Conservation (phyloP, 306 rosid species). For the Gastrolobium bilobum region DNA sequence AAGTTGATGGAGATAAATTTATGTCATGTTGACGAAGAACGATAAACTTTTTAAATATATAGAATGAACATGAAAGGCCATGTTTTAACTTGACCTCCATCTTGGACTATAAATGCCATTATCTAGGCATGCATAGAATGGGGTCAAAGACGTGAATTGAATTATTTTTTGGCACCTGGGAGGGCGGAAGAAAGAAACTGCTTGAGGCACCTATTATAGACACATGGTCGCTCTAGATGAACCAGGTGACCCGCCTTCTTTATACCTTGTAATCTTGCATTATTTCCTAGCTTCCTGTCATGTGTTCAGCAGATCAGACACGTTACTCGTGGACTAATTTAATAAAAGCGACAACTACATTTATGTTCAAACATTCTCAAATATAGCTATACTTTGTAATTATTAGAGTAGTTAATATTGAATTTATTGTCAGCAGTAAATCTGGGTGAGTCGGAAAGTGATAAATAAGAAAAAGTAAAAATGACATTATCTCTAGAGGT, state of each 20-base stretch:
- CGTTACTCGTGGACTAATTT: neutral
- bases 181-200: constrained; percentile 23
- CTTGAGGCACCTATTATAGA: constrained; percentile 43
- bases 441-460: neutral
- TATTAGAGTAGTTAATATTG: too few species aligned
- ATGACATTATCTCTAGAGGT: too few species aligned
- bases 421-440: neutral
- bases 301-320: neutral
- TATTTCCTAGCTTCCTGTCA: constrained; percentile 51
- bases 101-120: neutral
- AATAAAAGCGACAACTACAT: neutral
- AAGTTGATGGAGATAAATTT: too few species aligned
- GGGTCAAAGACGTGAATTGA: neutral
- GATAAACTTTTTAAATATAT: too few species aligned
- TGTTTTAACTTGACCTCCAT: neutral
- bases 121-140: neutral
- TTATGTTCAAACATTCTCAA: neutral
- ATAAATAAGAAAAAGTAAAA: too few species aligned
- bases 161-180: neutral
- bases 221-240: constrained; percentile 70
- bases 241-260: constrained; percentile 74
- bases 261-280: constrained; percentile 58
- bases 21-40: too few species aligned
- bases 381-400: too few species aligned
- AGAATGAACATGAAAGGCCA: neutral